A percentile compares a stretch with the other conserved stretches of the same genome.
phyloP scores from a whole-genome alignment of 2,329 filamentous ascomycete species.

The Aureobasidium sp. region DNA sequence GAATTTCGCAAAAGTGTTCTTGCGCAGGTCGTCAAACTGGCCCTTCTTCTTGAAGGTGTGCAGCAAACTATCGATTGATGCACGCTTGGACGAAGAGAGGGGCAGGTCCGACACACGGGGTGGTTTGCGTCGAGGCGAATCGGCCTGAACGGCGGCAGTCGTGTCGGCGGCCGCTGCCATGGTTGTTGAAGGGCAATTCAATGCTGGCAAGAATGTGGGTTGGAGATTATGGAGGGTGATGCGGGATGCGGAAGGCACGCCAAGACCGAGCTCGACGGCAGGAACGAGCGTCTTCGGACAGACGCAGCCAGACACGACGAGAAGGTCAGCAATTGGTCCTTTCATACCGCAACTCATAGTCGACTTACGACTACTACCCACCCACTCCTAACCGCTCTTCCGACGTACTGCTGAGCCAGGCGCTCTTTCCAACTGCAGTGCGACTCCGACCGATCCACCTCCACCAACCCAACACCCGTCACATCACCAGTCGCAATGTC shows the following conservation, averaged over 20 bases:
- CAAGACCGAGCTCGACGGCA: constrained; percentile 12
- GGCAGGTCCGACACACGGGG: constrained; percentile 71
- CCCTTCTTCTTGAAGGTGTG: constrained; percentile 82
- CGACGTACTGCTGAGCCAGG: constrained; percentile 1
- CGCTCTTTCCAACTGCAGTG: not conserved
- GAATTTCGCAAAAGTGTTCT: constrained; percentile 69
- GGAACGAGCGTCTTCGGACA: constrained; percentile 6
- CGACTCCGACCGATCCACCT: not conserved
- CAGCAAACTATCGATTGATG: constrained; percentile 67
- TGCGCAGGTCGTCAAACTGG: constrained; percentile 70
- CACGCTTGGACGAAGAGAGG: constrained; percentile 63
- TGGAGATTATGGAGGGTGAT: not conserved
- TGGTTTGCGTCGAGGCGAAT: constrained; percentile 44
- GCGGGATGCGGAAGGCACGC: not conserved
- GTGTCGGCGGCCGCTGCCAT: constrained; percentile 19
- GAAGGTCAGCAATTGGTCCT: constrained; percentile 3
- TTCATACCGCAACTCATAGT: not conserved
- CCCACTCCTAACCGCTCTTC: not conserved
- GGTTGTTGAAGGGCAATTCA: not conserved
- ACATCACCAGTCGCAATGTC: constrained; percentile 20
- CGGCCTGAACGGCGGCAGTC: constrained; percentile 10
- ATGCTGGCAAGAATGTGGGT: not conserved
- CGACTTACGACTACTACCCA: not conserved
- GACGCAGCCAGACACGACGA: constrained; percentile 1
- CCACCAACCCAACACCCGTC: not conserved